Base-by-base conservation (phyloP, 148 eudicot species). In the Drosera capensis region DNA sequence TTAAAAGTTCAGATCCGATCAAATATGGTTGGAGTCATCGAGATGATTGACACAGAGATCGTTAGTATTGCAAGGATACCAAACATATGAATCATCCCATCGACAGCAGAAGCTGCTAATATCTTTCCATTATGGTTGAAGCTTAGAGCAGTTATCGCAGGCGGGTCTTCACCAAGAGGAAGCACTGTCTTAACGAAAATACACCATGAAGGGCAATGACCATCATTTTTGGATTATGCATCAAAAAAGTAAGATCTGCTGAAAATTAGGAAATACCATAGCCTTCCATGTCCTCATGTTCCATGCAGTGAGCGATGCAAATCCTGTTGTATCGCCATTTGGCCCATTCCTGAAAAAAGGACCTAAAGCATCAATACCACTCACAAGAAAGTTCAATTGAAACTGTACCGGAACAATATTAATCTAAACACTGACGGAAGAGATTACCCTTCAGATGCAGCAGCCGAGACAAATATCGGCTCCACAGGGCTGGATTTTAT, bases 11-110 rank as follows among this genome's bases (percentile, higher is more conserved):
- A n/a, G n/a, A n/a, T n/a, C n/a, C n/a, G n/a, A n/a, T n/a, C n/a
- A n/a, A n/a, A n/a, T n/a, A n/a, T n/a, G n/a, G n/a, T n/a, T n/a
- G n/a, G n/a, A n/a, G n/a, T n/a, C n/a, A n/a, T n/a, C n/a, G n/a
- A n/a, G n/a, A n/a, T n/a, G n/a, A n/a, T n/a, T n/a, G n/a, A n/a
- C n/a, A n/a, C n/a, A n/a, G n/a, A n/a, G n/a, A n/a, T n/a, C n/a
- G n/a, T n/a, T n/a, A n/a, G n/a, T n/a, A n/a, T n/a, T n/a, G n/a
- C n/a, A n/a, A 82, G 97, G 94, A 88, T 88, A 83, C 97, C 97
- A 69, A 88, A 88, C 79, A 88, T 88, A 64, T 88, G 97, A 67
- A 88, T 80, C 97, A 88, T 82, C 63, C 97, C 97, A 78, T 88
- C 97, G 51, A 71, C 82, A 45, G 97, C 97, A 64, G 94, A 79